These are phyloP conservation scores for Adansonia gregorii DNA, from an alignment of 441 rosid species.

Conservation along the genomic window DNA sequence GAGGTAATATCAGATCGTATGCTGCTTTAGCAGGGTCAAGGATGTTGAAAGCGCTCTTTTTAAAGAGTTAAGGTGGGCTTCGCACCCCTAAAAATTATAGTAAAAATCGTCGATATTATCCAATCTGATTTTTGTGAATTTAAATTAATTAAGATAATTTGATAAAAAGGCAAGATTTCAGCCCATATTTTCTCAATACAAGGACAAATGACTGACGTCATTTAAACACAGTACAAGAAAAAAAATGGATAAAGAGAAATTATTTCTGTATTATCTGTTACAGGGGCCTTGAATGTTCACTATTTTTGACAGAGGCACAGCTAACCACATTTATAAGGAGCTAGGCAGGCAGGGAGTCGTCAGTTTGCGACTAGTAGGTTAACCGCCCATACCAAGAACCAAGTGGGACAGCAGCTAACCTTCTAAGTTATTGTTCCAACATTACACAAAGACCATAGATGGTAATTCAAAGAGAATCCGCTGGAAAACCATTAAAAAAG, in stretches of 20 bases:
- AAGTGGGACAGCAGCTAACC: conserved; percentile 20
- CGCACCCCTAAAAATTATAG: too few species aligned
- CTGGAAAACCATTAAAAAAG: neutral
- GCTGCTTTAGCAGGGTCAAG: conserved; percentile 18
- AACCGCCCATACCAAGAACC: neutral
- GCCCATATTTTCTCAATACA: conserved; percentile 13
- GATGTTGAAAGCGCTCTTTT: neutral
- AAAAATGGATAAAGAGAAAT: neutral
- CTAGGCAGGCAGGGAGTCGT: neutral
- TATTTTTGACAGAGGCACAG: neutral
- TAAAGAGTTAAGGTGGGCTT: too few species aligned
- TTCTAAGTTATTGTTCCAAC: conserved; percentile 16
- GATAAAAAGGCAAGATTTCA: neutral
- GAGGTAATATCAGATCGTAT: conserved; percentile 18
- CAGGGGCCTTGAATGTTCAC: conserved; percentile 10
- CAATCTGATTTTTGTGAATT: too few species aligned
- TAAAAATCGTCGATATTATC: too few species aligned
- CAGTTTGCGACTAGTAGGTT: neutral
- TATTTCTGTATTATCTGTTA: conserved; percentile 1
- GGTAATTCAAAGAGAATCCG: neutral
- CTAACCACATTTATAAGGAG: neutral
- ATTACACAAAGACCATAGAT: neutral
- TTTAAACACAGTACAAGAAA: neutral
- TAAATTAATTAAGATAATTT: too few species aligned
- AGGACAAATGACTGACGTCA: too few species aligned